phyloP scores from a whole-genome alignment of 108 stramenopile species.

The Fragilaria radians region DNA sequence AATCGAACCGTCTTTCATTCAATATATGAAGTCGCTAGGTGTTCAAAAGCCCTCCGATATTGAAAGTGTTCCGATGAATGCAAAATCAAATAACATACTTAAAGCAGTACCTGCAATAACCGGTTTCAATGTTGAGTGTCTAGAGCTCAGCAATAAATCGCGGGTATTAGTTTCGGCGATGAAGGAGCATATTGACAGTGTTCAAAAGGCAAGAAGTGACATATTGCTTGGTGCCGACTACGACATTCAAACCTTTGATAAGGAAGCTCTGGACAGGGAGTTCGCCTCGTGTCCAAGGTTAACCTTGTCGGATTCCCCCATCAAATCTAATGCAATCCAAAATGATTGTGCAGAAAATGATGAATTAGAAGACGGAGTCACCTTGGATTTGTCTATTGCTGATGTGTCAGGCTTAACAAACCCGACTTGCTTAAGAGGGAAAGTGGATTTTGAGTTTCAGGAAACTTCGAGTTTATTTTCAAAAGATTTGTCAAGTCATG shows the following conservation, averaged over 20 bases:
- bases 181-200: too few relatives aligned
- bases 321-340: not conserved
- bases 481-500: not conserved
- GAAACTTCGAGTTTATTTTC: not conserved
- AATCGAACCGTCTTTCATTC: too few relatives aligned
- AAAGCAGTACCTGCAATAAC: too few relatives aligned
- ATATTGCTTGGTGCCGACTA: not conserved
- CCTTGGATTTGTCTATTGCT: constrained; percentile 7
- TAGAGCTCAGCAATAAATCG: too few relatives aligned
- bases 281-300: not conserved
- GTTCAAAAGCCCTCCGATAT: not conserved
- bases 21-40: too few relatives aligned
- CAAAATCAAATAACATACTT: too few relatives aligned
- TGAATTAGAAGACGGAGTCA: constrained; percentile 11
- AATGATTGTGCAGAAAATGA: constrained; percentile 3
- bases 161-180: too few relatives aligned
- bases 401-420: constrained; percentile 11
- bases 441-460: not conserved
- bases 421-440: constrained; percentile 9
- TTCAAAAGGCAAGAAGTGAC: not conserved
- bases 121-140: too few relatives aligned
- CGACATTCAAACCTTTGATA: not conserved
- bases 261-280: not conserved
- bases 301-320: not conserved
- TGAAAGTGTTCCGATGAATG: not conserved